Percentiles rank a stretch among this genome's conserved stretches.
phyloP scores from a whole-genome alignment of 306 rosid species.

The Macrotyloma uniflorum region DNA sequence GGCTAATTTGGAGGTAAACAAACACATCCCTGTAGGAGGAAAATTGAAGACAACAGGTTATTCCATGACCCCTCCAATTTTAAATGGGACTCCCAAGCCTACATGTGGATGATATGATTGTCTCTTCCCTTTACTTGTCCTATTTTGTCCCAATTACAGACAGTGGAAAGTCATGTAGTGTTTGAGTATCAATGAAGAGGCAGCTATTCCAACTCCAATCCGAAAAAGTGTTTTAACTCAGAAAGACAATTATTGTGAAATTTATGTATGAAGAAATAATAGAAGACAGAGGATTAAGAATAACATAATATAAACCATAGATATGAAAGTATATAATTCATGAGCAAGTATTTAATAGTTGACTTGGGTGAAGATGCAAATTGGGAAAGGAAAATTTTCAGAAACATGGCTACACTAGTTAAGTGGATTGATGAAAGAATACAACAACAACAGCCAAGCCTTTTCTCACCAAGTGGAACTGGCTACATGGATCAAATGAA shows the following conservation, averaged over 20 bases:
- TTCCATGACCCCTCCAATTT: background rate
- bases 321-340: conserved; percentile 27
- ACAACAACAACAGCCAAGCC: background rate
- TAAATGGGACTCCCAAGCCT: background rate
- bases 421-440: background rate
- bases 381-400: background rate
- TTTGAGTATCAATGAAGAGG: conserved; percentile 21
- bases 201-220: conserved; percentile 26
- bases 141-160: conserved; percentile 5
- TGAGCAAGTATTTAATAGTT: conserved; percentile 21
- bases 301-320: conserved; percentile 25
- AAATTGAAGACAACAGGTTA: conserved; percentile 5
- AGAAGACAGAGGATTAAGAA: background rate
- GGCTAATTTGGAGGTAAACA: background rate
- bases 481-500: background rate
- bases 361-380: conserved; percentile 5
- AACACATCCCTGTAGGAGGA: background rate
- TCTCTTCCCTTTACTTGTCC: conserved; percentile 1
- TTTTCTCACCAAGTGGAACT: background rate
- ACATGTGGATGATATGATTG: background rate
- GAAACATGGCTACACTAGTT: conserved; percentile 31
- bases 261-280: background rate
- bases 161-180: background rate
- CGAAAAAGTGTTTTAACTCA: background rate
- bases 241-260: background rate